Percentiles rank a stretch among this genome's conserved stretches.
phyloP scores from a whole-genome alignment of 371 early-diverging fungal genomes.

The Mortierella sp. region DNA sequence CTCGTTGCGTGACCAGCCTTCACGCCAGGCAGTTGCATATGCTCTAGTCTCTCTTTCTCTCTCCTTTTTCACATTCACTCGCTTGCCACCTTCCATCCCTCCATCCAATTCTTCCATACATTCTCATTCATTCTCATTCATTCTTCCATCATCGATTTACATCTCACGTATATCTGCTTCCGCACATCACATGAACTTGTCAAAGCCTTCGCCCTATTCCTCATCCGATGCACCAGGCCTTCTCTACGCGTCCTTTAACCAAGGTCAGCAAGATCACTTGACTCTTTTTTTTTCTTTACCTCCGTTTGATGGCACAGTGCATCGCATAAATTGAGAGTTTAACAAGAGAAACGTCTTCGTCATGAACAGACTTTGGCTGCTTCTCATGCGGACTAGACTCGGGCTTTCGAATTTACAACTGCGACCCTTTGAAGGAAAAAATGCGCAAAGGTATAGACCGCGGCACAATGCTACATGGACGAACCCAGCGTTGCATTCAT shows the following conservation, averaged over 20 bases:
- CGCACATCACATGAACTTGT: conserved; percentile 68
- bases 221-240: conserved; percentile 68
- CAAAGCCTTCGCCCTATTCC: conserved; percentile 61
- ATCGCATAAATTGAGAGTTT: no score
- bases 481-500: no score
- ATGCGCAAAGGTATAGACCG: conserved; percentile 75
- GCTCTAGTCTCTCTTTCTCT: background rate
- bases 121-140: background rate
- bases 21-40: no score
- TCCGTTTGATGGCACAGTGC: no score
- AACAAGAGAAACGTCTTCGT: no score
- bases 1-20: no score
- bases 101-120: background rate
- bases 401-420: conserved; percentile 94
- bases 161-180: no score
- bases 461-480: background rate
- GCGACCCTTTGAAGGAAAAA: conserved; percentile 90
- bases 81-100: background rate
- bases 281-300: no score
- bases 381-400: conserved; percentile 91
- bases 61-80: background rate
- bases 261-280: no score
- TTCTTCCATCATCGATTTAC: background rate
- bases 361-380: conserved; percentile 89
- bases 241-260: conserved; percentile 76